Base-by-base conservation (phyloP, 176 grass and related monocot species). In the Secale cereale region DNA sequence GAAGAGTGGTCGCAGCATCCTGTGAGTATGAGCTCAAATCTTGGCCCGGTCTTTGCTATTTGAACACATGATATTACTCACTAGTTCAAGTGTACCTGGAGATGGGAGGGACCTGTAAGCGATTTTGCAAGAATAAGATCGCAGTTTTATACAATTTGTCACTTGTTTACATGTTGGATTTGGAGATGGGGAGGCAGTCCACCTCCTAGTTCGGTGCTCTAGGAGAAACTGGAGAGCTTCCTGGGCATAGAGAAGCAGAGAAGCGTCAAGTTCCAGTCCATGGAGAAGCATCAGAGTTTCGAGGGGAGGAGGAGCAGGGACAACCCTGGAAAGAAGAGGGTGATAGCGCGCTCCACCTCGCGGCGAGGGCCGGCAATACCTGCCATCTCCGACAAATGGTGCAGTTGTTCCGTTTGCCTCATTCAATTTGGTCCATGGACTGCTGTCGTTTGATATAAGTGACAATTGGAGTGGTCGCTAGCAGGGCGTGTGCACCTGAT, bases 201-300 rank as follows among this genome's bases (percentile, higher is more conserved):
- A 89, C 83, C 48, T 54, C 41, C 37, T 80, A 78, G 3, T 46
- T 76, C 13, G 82, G 86, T n/a, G 40, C 86, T 6, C 77, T 91
- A 4, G 74, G 39, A 86, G 26, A 90, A 90, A 61, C 11, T 83
- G 82, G 85, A 89, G 77, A 88, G 78, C 75, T 91, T 91, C 65
- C 41, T 73, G 50, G 84, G 73, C 32, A 89, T 94, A 76, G 89
- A 94, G 84, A 94, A 91, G 48, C 92, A 94, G 63, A 87, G 84
- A 81, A 94, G 92, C 84, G 87, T 68, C 80, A 86, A 88, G 78
- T 73, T 91, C 23, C 62, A 88, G 74, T 82, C 92, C 63, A 94
- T 91, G 90, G 93, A 95, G 83, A 92, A 83, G 75, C 37, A 91
- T 28, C 87, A 87, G 74, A 93, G 91, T 72, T 96, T 96, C 87